Evolutionary conservation across 805 yeast species (phyloP).

Genomic region (Sugiyamaella qingdaonensis): DNA sequence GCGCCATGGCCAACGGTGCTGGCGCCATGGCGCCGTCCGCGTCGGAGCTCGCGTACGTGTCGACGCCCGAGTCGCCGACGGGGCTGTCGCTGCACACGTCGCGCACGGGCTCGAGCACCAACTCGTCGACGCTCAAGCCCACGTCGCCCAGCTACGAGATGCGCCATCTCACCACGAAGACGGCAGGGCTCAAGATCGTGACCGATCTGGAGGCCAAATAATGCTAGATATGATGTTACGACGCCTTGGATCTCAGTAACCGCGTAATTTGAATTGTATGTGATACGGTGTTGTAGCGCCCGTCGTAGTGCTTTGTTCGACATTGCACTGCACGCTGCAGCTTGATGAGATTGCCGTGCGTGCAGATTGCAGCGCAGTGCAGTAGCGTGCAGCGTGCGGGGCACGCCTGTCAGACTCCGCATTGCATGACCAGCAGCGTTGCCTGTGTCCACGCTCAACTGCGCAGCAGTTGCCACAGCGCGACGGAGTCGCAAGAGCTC

Average conservation of each 20-base stretch:
- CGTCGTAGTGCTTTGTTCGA: too few relatives aligned
- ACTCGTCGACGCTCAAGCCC: slow-evolving; percentile 17
- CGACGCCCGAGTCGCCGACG: slow-evolving; percentile 23
- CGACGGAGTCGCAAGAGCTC: too few relatives aligned
- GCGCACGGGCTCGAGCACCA: slow-evolving; percentile 23
- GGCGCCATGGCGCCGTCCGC: background rate
- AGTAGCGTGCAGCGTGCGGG: too few relatives aligned
- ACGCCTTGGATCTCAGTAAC: background rate
- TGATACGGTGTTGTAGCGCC: too few relatives aligned
- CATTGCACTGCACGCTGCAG: too few relatives aligned
- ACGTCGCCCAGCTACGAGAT: slow-evolving; percentile 12
- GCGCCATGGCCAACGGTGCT: slow-evolving; percentile 15
- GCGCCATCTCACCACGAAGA: slow-evolving; percentile 22
- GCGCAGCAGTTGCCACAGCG: too few relatives aligned
- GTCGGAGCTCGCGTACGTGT: slow-evolving; percentile 4
- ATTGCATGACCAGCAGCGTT: too few relatives aligned
- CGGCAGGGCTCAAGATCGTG: slow-evolving; percentile 23
- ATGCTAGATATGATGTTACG: slow-evolving; percentile 1
- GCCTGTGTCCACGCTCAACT: too few relatives aligned
- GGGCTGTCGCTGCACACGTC: slow-evolving; percentile 22
- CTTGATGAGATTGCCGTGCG: too few relatives aligned
- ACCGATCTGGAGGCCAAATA: slow-evolving; percentile 19
- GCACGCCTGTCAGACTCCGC: too few relatives aligned
- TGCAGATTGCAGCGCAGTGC: too few relatives aligned
- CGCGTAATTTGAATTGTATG: background rate